A percentile compares a stretch with the other conserved stretches of the same genome.
Conservation (phyloP, 2,329 filamentous ascomycete genomes). For the Gyromitra esculenta region DNA sequence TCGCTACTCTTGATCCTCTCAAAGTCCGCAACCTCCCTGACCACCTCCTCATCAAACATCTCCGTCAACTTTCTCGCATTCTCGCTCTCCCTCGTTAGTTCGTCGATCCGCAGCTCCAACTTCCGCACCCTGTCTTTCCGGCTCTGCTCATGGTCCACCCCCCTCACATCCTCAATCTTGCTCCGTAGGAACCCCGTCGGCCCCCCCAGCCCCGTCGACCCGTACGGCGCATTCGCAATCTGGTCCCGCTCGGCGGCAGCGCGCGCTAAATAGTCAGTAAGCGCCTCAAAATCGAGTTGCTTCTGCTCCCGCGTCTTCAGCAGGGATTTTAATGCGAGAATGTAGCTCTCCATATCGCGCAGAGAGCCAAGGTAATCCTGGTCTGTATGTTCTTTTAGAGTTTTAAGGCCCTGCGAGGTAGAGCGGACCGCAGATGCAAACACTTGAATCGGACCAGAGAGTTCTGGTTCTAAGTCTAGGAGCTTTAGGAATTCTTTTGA, state of each 20-base stretch:
- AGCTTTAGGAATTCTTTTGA: slow-evolving; percentile 95
- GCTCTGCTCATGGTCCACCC: slow-evolving; percentile 93
- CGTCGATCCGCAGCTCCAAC: slow-evolving; percentile 90
- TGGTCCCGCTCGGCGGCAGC: slow-evolving; percentile 85
- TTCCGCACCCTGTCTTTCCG: slow-evolving; percentile 87
- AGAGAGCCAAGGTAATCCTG: slow-evolving; percentile 93
- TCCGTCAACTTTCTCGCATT: slow-evolving; percentile 85
- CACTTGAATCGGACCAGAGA: slow-evolving; percentile 81
- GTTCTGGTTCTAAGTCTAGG: slow-evolving; percentile 84
- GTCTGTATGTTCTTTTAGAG: slow-evolving; percentile 89
- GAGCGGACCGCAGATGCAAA: slow-evolving; percentile 89
- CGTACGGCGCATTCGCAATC: slow-evolving; percentile 65
- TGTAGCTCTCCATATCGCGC: slow-evolving; percentile 95
- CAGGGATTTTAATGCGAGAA: slow-evolving; percentile 82
- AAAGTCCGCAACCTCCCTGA: slow-evolving; percentile 91
- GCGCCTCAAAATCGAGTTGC: slow-evolving; percentile 94
- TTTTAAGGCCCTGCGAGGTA: slow-evolving; percentile 76
- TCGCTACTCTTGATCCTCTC: slow-evolving; percentile 95
- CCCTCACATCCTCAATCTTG: slow-evolving; percentile 95
- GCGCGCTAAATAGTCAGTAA: slow-evolving; percentile 95
- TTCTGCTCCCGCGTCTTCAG: slow-evolving; percentile 96
- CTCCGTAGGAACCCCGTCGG: slow-evolving; percentile 87
- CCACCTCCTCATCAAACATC: slow-evolving; percentile 94
- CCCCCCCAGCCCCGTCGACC: slow-evolving; percentile 68
- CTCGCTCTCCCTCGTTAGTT: slow-evolving; percentile 89